phyloP scores from a whole-genome alignment of 805 yeast genomes.

The Metschnikowia koreensis region DNA sequence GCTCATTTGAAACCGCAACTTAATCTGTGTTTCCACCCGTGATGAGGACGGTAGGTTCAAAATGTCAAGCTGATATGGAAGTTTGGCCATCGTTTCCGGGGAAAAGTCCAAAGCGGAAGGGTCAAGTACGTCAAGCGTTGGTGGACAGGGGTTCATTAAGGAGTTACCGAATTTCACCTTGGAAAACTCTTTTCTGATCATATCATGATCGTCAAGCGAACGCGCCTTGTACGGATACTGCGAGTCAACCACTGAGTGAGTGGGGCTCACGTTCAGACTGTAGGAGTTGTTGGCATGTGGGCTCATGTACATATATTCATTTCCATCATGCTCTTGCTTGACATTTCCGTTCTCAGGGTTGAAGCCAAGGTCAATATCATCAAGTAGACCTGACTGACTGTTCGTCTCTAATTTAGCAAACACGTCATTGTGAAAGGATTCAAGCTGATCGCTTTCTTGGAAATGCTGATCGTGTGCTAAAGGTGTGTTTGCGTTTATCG shows the following conservation, averaged over 20 bases:
- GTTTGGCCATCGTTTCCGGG: constrained; percentile 29
- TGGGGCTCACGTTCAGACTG: constrained; percentile 23
- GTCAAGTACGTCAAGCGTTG: constrained; percentile 29
- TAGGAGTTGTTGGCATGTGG: constrained; percentile 13
- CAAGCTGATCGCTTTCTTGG: constrained; percentile 1
- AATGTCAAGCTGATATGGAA: constrained; percentile 52
- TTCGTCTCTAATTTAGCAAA: constrained; percentile 6
- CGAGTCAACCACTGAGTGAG: constrained; percentile 6
- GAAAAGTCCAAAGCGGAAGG: constrained; percentile 39
- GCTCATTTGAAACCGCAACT: constrained; percentile 60
- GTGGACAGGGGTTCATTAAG: constrained; percentile 37
- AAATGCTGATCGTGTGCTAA: constrained; percentile 6
- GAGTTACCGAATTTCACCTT: constrained; percentile 53
- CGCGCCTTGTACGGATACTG: constrained; percentile 15
- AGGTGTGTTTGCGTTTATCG: constrained; percentile 22
- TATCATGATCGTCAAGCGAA: constrained; percentile 34
- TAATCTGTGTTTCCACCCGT: constrained; percentile 94
- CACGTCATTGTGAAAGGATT: constrained; percentile 6
- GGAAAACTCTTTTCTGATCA: constrained; percentile 48
- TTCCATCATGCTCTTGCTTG: constrained; percentile 4
- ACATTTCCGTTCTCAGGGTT: not conserved
- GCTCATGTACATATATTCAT: constrained; percentile 25
- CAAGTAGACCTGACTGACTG: constrained; percentile 3
- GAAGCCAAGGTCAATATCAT: constrained; percentile 4
- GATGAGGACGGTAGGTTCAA: constrained; percentile 73